Evolutionary conservation across 768 basidiomycete species (phyloP).

Genomic region (Leccinum imitatum): DNA sequence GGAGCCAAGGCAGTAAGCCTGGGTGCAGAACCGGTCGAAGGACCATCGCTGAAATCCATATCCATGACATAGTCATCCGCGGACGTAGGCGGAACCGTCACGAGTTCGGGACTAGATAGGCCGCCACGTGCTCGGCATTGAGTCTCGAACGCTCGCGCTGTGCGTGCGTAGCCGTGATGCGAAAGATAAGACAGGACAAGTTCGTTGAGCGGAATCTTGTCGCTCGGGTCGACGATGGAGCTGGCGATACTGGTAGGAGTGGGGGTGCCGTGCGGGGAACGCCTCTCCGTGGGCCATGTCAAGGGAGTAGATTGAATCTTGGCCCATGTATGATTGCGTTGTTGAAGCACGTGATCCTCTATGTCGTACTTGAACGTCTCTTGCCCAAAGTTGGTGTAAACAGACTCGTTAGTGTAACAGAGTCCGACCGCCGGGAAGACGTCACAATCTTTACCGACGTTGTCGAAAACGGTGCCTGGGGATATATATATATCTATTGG

Average conservation of each 20-base stretch:
- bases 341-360: slow-evolving; percentile 77
- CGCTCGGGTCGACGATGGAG: slow-evolving; percentile 43
- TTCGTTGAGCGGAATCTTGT: slow-evolving; percentile 62
- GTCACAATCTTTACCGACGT: slow-evolving; percentile 61
- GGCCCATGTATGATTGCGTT: slow-evolving; percentile 63
- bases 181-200: slow-evolving; percentile 79
- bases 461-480: slow-evolving; percentile 68
- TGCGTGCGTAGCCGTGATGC: slow-evolving; percentile 80
- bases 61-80: slow-evolving; percentile 46
- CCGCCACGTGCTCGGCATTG: slow-evolving; percentile 39
- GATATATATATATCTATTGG: slow-evolving; percentile 2
- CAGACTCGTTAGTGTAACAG: slow-evolving; percentile 71
- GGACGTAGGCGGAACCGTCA: slow-evolving; percentile 9
- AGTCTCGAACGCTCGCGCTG: slow-evolving; percentile 64
- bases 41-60: slow-evolving; percentile 39
- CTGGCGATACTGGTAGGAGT: slow-evolving; percentile 2
- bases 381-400: slow-evolving; percentile 88
- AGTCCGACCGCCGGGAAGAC: slow-evolving; percentile 90
- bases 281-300: slow-evolving; percentile 38
- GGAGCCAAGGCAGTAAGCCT: slow-evolving; percentile 11
- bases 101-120: slow-evolving; percentile 9
- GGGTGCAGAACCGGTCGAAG: slow-evolving; percentile 10
- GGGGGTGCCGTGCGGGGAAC: slow-evolving; percentile 9
- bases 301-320: slow-evolving; percentile 61
- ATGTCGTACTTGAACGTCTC: slow-evolving; percentile 89